Evolutionary conservation across 225 moss, liverwort and hornwort genomes (phyloP), one percentile per base, ranked within the genome.

Genomic region (Pleurozium schreberi): DNA sequence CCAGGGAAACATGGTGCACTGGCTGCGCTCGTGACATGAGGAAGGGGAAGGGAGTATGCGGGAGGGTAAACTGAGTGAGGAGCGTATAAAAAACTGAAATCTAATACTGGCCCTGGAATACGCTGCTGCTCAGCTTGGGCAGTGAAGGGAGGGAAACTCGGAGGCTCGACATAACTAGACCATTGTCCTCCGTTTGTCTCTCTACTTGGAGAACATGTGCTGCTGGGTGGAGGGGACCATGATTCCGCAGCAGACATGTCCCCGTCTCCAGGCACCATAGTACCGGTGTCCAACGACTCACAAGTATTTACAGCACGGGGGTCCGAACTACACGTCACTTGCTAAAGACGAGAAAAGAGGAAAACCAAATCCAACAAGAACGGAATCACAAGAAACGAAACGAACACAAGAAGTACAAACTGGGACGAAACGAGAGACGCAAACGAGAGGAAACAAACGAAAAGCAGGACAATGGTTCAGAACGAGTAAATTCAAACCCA

Each of bases 221-320:
- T 82, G 82, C 88, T 80, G 80, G 52, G 75, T 59, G 74, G 64
- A 60, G 82, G 31, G 65, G 89, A 66, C 65, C 83, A 86, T 65
- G 86, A 52, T 79, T 90, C 83, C 42, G 28, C 84, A 90, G 87
- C 85, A 85, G 85, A 52, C 62, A 87, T 57, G 50, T 60, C 78
- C 43, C 21, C 45, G 34, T 57, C 42, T 49, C 85, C 88, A 88
- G 88, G 92, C 82, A 82, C 18, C 92, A 92, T 92, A 63, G 47
- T 47, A 70, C 49, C 67, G 52, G 36, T 58, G 66, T 71, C 38
- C 16, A 66, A 13, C 14, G 38, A 85, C 40, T 60, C 78, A 67
- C 78, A 55, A 69, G 61, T 77, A 91, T 86, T 60, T 83, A 88
- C 86, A 82, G 57, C 83, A 71, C 83, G 53, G 70, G 34, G 67